phyloP scores from a whole-genome alignment of 768 basidiomycete species.

The Arthromyces matolae region DNA sequence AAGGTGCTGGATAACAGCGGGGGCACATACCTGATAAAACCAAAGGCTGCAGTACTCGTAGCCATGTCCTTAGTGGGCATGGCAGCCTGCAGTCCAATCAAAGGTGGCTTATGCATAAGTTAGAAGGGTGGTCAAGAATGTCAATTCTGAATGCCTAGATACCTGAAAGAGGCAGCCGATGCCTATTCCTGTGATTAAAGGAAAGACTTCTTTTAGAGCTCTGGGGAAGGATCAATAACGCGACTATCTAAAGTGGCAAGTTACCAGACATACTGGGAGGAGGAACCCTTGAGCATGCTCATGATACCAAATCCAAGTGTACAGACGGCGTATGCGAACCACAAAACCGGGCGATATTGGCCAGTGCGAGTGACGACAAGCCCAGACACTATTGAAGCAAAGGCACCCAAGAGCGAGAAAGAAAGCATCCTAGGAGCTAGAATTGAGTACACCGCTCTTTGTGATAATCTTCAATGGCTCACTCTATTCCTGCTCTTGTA shows the following conservation, averaged over 20 bases:
- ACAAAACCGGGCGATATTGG: slow-evolving; percentile 59
- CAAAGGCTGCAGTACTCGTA: slow-evolving; percentile 67
- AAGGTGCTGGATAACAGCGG: not conserved
- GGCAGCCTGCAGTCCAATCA: slow-evolving; percentile 76
- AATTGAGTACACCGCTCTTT: slow-evolving; percentile 16
- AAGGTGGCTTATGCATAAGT: slow-evolving; percentile 43
- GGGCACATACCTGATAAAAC: slow-evolving; percentile 64
- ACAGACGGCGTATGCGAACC: slow-evolving; percentile 55
- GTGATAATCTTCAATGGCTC: no score
- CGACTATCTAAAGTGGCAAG: not conserved
- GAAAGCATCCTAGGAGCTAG: slow-evolving; percentile 58
- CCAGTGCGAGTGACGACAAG: slow-evolving; percentile 54
- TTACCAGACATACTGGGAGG: slow-evolving; percentile 40
- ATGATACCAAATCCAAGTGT: slow-evolving; percentile 69
- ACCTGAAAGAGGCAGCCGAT: slow-evolving; percentile 64
- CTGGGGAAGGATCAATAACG: slow-evolving; percentile 34
- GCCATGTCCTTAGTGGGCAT: slow-evolving; percentile 90
- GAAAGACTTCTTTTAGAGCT: slow-evolving; percentile 61
- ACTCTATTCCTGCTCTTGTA: slow-evolving; percentile 66
- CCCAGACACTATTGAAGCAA: slow-evolving; percentile 55
- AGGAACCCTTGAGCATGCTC: slow-evolving; percentile 59
- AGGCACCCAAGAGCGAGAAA: slow-evolving; percentile 59
- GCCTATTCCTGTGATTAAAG: slow-evolving; percentile 63
- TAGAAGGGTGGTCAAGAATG: not conserved
- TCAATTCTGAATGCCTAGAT: slow-evolving; percentile 10